Evolutionary conservation across 2,329 filamentous ascomycete genomes (phyloP).

Genomic region (Talaromyces marneffei): DNA sequence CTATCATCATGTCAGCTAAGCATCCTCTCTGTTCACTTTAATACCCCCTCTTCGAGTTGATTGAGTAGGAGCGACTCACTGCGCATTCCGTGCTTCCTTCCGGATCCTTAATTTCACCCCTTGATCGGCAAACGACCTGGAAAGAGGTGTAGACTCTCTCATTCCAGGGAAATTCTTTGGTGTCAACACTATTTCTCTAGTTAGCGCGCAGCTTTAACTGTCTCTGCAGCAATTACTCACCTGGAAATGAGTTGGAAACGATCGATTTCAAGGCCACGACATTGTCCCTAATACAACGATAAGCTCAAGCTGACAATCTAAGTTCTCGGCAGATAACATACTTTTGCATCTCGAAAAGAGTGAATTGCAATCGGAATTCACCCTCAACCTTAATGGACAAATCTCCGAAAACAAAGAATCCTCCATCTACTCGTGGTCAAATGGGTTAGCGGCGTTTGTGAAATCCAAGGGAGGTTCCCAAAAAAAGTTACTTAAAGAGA

Average conservation of each 20-base stretch:
- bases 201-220: background rate
- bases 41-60: background rate
- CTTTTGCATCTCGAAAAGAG: conserved; percentile 66
- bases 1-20: conserved; percentile 22
- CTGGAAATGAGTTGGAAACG: conserved; percentile 63
- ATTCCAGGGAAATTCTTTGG: conserved; percentile 72
- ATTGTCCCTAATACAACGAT: conserved; percentile 27
- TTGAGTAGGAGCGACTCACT: conserved; percentile 23
- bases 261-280: conserved; percentile 50
- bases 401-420: conserved; percentile 88
- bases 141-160: conserved; percentile 74
- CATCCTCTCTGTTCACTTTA: background rate
- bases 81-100: conserved; percentile 67
- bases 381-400: conserved; percentile 73
- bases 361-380: conserved; percentile 67
- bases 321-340: conserved; percentile 22
- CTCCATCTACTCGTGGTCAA: conserved; percentile 54
- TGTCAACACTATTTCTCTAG: conserved; percentile 28
- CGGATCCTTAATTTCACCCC: conserved; percentile 75
- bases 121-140: conserved; percentile 77
- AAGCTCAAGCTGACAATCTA: background rate
- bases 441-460: conserved; percentile 10
- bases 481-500: background rate
- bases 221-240: conserved; percentile 32
- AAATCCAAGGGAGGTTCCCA: background rate